phyloP scores from a whole-genome alignment of 495 filamentous ascomycete species.

The Neurospora pannonica region DNA sequence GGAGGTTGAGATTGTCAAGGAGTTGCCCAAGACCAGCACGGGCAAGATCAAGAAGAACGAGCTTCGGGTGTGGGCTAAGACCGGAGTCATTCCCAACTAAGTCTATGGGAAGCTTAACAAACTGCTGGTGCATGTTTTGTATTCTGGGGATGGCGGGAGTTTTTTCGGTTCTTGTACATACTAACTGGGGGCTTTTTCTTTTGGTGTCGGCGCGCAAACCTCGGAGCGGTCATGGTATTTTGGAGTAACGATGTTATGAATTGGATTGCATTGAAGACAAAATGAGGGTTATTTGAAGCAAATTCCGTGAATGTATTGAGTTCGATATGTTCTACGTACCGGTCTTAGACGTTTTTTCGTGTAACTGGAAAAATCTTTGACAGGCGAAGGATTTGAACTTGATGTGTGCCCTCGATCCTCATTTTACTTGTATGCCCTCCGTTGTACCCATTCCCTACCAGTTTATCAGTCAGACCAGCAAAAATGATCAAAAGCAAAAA shows the following conservation, averaged over 20 bases:
- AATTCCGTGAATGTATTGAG: neutral
- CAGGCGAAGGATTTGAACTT: too few species aligned
- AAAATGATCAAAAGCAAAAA: neutral
- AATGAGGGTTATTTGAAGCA: neutral
- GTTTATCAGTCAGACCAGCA: neutral
- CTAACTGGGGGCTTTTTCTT: neutral
- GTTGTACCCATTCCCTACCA: neutral
- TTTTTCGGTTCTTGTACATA: neutral
- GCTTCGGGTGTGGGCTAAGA: conserved; percentile 75
- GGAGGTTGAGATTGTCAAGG: conserved; percentile 79
- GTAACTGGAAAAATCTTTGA: neutral
- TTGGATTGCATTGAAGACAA: neutral
- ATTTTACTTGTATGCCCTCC: neutral
- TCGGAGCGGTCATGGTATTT: neutral
- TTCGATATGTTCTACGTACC: neutral
- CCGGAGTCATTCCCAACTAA: conserved; percentile 3
- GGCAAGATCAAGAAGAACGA: conserved; percentile 97
- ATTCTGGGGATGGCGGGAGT: neutral
- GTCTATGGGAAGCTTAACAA: neutral
- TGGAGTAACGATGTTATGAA: neutral
- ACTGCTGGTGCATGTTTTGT: neutral
- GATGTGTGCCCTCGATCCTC: too few species aligned
- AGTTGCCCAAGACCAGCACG: conserved; percentile 93
- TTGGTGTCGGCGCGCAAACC: neutral
- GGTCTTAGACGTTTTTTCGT: neutral